Evolutionary conservation across 192 early-diverging fungal species (phyloP).

Genomic region (Coemansia sp.): DNA sequence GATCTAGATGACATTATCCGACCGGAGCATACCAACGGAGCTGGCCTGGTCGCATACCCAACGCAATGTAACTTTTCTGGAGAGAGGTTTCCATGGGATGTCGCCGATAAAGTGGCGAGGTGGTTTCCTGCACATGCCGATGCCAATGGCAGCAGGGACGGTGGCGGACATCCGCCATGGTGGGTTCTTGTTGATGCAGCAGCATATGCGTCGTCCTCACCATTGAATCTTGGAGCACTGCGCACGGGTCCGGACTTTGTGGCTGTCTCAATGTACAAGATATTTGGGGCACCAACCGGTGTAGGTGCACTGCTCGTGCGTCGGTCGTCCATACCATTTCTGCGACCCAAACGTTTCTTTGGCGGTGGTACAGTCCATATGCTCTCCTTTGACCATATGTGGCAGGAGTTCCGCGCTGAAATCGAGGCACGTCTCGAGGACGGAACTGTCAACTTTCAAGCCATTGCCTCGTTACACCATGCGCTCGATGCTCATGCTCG

Average conservation of each 20-base stretch:
- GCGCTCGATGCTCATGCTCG: constrained; percentile 61
- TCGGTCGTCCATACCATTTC: constrained; percentile 51
- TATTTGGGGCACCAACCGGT: constrained; percentile 86
- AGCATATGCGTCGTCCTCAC: constrained; percentile 65
- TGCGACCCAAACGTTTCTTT: constrained; percentile 64
- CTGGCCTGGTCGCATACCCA: constrained; percentile 71
- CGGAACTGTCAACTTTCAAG: constrained; percentile 76
- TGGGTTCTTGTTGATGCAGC: constrained; percentile 75
- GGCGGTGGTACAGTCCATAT: constrained; percentile 79
- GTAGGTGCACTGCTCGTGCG: constrained; percentile 75
- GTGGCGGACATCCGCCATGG: constrained; percentile 44
- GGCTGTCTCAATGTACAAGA: constrained; percentile 82
- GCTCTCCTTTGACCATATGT: constrained; percentile 56
- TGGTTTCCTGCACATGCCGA: constrained; percentile 21
- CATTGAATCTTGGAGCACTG: constrained; percentile 59
- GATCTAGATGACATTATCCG: constrained; percentile 22
- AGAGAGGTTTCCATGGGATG: constrained; percentile 66
- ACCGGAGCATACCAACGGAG: constrained; percentile 18
- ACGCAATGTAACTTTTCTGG: constrained; percentile 89
- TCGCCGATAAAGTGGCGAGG: constrained; percentile 53
- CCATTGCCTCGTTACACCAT: constrained; percentile 70
- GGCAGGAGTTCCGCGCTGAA: constrained; percentile 59
- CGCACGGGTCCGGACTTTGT: constrained; percentile 65
- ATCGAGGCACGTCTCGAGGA: constrained; percentile 67
- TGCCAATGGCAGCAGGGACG: not conserved